A percentile compares a stretch with the other conserved stretches of the same genome.
phyloP scores from a whole-genome alignment of 2,329 filamentous ascomycete genomes.

The Penicillium sp. region DNA sequence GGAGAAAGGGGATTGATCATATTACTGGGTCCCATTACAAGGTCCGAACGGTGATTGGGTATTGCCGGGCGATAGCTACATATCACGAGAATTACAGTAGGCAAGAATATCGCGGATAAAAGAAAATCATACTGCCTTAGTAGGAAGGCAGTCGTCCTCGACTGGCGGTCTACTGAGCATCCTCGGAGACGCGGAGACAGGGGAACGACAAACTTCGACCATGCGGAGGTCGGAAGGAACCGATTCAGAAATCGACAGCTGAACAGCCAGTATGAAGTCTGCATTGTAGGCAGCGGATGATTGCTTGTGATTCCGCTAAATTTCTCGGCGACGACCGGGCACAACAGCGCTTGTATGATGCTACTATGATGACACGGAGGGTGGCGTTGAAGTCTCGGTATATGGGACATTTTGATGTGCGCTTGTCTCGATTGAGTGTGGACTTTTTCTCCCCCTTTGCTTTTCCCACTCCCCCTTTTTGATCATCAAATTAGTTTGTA shows the following conservation, averaged over 20 bases:
- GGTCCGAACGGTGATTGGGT: constrained; percentile 16
- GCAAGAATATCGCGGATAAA: too few relatives aligned
- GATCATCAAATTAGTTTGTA: not conserved
- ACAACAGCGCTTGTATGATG: constrained; percentile 23
- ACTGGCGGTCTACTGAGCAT: constrained; percentile 11
- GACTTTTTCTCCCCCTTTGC: not conserved
- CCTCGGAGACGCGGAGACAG: not conserved
- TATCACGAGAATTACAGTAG: too few relatives aligned
- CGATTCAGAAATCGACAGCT: not conserved
- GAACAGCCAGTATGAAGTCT: constrained; percentile 3
- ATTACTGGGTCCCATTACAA: constrained; percentile 20
- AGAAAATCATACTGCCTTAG: too few relatives aligned
- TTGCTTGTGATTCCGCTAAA: constrained; percentile 4
- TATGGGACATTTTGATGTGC: constrained; percentile 11
- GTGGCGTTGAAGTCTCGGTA: constrained; percentile 21
- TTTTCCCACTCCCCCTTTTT: not conserved
- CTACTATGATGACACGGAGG: constrained; percentile 29
- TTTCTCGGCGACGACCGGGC: constrained; percentile 25
- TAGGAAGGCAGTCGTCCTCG: not conserved
- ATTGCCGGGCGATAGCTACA: not conserved
- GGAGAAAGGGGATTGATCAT: constrained; percentile 23
- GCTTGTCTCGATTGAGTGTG: constrained; percentile 18
- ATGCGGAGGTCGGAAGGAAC: not conserved
- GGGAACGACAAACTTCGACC: not conserved
- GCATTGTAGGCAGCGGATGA: constrained; percentile 8